Conservation (phyloP, 108 stramenopile species). For the Pelagomonas calceolata region DNA sequence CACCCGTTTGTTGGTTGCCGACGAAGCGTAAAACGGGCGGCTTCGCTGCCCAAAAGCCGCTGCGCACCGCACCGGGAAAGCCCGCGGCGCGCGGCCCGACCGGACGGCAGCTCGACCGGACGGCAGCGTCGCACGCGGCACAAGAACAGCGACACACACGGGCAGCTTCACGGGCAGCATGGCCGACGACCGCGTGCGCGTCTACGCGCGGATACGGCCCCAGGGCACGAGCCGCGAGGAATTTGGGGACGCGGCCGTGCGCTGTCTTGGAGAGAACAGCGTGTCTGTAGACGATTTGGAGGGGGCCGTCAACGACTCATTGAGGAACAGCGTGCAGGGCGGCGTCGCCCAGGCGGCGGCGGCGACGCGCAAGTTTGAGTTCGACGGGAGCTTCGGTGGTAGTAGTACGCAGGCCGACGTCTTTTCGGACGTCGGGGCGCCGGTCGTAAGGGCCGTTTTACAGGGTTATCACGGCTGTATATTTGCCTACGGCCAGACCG, state of each 20-base stretch:
- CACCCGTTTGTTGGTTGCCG: too few relatives aligned
- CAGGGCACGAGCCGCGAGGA: background rate
- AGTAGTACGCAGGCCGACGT: slow-evolving; percentile 13
- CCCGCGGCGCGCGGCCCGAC: too few relatives aligned
- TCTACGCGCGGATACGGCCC: slow-evolving; percentile 10
- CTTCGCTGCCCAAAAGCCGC: too few relatives aligned
- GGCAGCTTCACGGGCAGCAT: too few relatives aligned
- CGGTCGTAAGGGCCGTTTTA: slow-evolving; percentile 8
- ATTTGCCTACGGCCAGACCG: slow-evolving; percentile 29
- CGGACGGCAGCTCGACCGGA: too few relatives aligned
- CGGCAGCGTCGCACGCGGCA: too few relatives aligned
- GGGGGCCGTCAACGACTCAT: slow-evolving; percentile 4
- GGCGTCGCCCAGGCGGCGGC: background rate
- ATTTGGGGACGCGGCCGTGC: slow-evolving; percentile 1
- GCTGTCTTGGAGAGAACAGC: background rate
- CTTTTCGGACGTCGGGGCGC: slow-evolving; percentile 11
- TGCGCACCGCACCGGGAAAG: too few relatives aligned
- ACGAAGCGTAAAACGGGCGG: too few relatives aligned
- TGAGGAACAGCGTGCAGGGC: background rate
- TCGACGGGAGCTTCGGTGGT: slow-evolving; percentile 12
- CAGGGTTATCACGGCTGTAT: slow-evolving; percentile 23
- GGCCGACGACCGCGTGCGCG: slow-evolving; percentile 2
- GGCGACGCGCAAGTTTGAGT: slow-evolving; percentile 7
- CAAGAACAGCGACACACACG: too few relatives aligned
- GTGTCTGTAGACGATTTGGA: slow-evolving; percentile 4